A percentile compares a stretch with the other conserved stretches of the same genome.
Evolutionary conservation across 169 alveolate species (phyloP).

Genomic region (Plasmodium cynomolgi): DNA sequence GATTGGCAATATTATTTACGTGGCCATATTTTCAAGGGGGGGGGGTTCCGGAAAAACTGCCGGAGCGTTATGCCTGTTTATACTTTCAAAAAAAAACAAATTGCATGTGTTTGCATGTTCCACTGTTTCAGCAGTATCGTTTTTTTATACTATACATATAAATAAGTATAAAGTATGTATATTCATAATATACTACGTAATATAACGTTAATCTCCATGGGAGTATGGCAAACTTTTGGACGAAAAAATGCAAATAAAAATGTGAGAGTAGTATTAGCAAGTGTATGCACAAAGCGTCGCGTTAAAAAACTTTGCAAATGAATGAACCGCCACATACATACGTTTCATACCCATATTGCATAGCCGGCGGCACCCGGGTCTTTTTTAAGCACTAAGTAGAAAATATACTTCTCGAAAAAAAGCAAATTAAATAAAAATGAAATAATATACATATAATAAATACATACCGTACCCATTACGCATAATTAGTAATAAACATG

Average conservation of each 20-base stretch:
- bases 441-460: neutral
- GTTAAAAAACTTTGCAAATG: neutral
- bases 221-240: neutral
- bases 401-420: neutral
- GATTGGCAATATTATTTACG: neutral
- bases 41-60: conserved; percentile 1
- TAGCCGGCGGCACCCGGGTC: neutral
- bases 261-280: neutral
- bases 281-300: neutral
- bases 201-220: neutral
- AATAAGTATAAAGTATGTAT: neutral
- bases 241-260: neutral
- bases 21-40: neutral
- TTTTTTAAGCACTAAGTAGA: neutral
- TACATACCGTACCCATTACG: neutral
- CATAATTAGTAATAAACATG: neutral
- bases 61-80: neutral
- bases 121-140: neutral
- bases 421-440: neutral
- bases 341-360: neutral
- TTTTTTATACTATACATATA: neutral
- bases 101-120: conserved; percentile 12
- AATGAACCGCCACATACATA: neutral
- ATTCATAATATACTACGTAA: neutral
- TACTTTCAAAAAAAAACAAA: neutral